A percentile compares a stretch with the other conserved stretches of the same genome.
phyloP scores from a whole-genome alignment of 345 rosid species.

The Mangifera indica region DNA sequence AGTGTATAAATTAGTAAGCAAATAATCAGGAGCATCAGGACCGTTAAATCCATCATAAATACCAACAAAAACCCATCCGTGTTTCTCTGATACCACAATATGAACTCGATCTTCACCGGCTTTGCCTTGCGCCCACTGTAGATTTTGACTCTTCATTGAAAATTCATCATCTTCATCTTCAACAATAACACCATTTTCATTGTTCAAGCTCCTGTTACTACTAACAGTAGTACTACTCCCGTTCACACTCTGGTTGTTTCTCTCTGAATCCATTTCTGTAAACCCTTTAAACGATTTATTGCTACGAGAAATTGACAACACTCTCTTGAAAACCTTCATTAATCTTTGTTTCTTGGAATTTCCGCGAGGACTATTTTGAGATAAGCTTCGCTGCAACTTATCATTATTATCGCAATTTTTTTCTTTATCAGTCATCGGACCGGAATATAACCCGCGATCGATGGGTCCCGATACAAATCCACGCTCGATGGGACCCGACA shows the following conservation, averaged over 20 bases:
- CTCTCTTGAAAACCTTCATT: constrained; percentile 38
- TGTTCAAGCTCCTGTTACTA: constrained; percentile 19
- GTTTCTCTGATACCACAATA: constrained; percentile 78
- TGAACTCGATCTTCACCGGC: constrained; percentile 97
- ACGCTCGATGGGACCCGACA: constrained; percentile 90
- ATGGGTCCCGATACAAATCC: constrained; percentile 55
- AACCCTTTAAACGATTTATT: constrained; percentile 47
- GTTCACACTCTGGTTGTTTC: constrained; percentile 13
- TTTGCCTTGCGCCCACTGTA: constrained; percentile 96
- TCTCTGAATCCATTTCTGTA: constrained; percentile 36
- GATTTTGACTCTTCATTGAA: constrained; percentile 48
- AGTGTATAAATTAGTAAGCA: constrained; percentile 59
- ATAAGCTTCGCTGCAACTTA: constrained; percentile 48
- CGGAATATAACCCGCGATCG: constrained; percentile 48
- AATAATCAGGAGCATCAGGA: constrained; percentile 90
- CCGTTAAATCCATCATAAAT: constrained; percentile 95
- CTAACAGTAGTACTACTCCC: constrained; percentile 16
- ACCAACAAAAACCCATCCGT: constrained; percentile 87
- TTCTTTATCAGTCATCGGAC: constrained; percentile 37
- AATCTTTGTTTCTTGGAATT: constrained; percentile 43
- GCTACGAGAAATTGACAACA: constrained; percentile 45
- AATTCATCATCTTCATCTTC: constrained; percentile 40
- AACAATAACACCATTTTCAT: constrained; percentile 10
- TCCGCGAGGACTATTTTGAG: constrained; percentile 35
- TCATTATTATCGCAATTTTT: constrained; percentile 21